A percentile compares a stretch with the other conserved stretches of the same genome.
Conservation (phyloP, 2,329 filamentous ascomycete genomes). For the Colletotrichum graminicola region DNA sequence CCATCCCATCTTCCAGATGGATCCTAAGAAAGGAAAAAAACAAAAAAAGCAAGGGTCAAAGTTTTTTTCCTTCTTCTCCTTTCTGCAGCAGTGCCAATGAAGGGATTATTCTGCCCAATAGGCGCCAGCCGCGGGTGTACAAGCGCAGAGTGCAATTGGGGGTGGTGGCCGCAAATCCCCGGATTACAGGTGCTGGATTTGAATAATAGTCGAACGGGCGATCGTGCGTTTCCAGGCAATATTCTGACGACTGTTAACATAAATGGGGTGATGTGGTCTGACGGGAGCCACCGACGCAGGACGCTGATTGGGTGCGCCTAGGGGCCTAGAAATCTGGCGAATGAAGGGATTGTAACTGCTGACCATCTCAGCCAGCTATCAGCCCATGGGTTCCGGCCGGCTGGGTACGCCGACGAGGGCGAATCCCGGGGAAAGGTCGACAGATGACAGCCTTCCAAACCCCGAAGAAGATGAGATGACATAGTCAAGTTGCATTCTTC, state of each 20-base stretch:
- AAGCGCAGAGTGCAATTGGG: slow-evolving; percentile 11
- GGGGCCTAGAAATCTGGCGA: slow-evolving; percentile 37
- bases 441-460: slow-evolving; percentile 16
- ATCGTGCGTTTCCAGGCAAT: slow-evolving; percentile 39
- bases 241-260: slow-evolving; percentile 38
- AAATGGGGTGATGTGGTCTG: slow-evolving; percentile 44
- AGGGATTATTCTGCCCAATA: slow-evolving; percentile 34
- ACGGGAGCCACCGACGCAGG: slow-evolving; percentile 35
- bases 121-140: slow-evolving; percentile 33
- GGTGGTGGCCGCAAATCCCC: slow-evolving; percentile 1
- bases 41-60: slow-evolving; percentile 11
- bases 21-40: slow-evolving; percentile 4
- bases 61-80: slow-evolving; percentile 25
- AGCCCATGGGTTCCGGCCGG: slow-evolving; percentile 33
- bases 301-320: slow-evolving; percentile 30
- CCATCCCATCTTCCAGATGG: slow-evolving; percentile 38
- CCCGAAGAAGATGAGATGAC: slow-evolving; percentile 17
- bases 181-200: neutral
- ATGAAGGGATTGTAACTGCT: slow-evolving; percentile 36
- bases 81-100: slow-evolving; percentile 23
- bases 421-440: slow-evolving; percentile 37
- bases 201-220: slow-evolving; percentile 19
- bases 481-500: neutral
- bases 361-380: slow-evolving; percentile 36
- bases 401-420: slow-evolving; percentile 25